Percentiles rank a stretch among this genome's conserved stretches.
Evolutionary conservation across 1,284 basidiomycete genomes (phyloP).

Genomic region (Agroathelia rolfsii): DNA sequence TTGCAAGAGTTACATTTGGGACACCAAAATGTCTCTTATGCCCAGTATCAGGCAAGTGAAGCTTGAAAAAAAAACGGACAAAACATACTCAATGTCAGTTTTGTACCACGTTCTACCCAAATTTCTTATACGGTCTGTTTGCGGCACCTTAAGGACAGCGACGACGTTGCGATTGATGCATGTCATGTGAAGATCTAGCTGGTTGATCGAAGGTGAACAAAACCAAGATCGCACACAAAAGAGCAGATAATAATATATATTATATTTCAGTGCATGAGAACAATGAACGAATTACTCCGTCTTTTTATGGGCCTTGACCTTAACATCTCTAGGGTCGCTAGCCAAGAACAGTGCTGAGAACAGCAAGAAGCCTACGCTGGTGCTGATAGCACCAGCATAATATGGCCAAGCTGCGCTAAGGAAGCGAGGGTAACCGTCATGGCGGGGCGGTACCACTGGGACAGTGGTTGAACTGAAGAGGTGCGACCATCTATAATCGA

Average conservation of each 20-base stretch:
- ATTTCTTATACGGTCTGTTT: too few relatives aligned
- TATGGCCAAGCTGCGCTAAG: constrained; percentile 92
- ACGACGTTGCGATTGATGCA: too few relatives aligned
- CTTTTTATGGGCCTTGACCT: constrained; percentile 39
- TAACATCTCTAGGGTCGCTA: constrained; percentile 52
- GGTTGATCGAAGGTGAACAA: neutral
- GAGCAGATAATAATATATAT: neutral
- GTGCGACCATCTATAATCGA: constrained; percentile 49
- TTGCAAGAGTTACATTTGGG: too few relatives aligned
- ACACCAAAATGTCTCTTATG: too few relatives aligned
- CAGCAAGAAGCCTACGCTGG: constrained; percentile 72
- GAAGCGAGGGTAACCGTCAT: constrained; percentile 93
- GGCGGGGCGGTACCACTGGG: constrained; percentile 85
- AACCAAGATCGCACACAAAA: neutral
- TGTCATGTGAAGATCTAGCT: too few relatives aligned
- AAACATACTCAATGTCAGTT: too few relatives aligned
- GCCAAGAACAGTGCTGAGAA: constrained; percentile 83
- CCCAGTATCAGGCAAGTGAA: too few relatives aligned
- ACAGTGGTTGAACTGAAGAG: constrained; percentile 69
- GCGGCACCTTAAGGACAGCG: too few relatives aligned
- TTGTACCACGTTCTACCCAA: too few relatives aligned
- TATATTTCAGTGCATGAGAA: neutral
- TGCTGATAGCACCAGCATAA: constrained; percentile 84
- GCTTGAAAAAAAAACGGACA: too few relatives aligned
- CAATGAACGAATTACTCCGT: constrained; percentile 29